Evolutionary conservation across 2,329 filamentous ascomycete species (phyloP), one percentile per base, ranked within the genome.

Genomic region (Fusarium longipes): DNA sequence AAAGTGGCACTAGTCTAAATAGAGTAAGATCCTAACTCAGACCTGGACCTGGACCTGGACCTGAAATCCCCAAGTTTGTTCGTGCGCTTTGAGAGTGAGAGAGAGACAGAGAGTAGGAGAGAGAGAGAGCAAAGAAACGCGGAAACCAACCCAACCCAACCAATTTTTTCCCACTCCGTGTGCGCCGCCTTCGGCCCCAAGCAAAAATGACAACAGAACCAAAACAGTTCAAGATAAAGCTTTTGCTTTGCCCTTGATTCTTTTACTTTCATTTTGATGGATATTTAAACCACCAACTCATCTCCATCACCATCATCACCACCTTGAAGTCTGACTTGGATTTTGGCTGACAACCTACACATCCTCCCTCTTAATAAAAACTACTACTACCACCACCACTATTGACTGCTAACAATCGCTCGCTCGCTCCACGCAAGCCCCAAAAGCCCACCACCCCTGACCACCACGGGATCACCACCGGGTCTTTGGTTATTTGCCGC

Each of bases 171-270:
- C 20, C 38, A 71, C 76, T 70, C 72, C 74, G 75, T 76, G 76
- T 78, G 77, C 75, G 77, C 77, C 76, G 77, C 77, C 77, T 76
- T 74, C 54, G 73, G 75, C 76, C 76, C 77, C 75, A 76, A 76
- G 62, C 76, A 74, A 78, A 77, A 75, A 73, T 76, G 75, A 77
- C 76, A 77, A 79, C 78, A 75, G 78, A 74, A 78, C 77, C 75
- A 78, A 76, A 72, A 66, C 75, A 75, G 74, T 74, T 74, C 76
- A 74, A 78, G 77, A 78, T 76, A 78, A 68, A 70, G 68, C 73
- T 73, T 75, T 63, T 58, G 33, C 75, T 75, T 63, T 58, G 33
- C 75, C 73, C 69, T 65, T 68, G 65, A 50, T 53, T 44, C 69
- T 62, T 73, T 68, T 70, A 66, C 68, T 61, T 72, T 73, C 68